These are phyloP conservation scores for Starmerella floris DNA, from an alignment of 805 yeast genomes.

Conservation along the genomic window DNA sequence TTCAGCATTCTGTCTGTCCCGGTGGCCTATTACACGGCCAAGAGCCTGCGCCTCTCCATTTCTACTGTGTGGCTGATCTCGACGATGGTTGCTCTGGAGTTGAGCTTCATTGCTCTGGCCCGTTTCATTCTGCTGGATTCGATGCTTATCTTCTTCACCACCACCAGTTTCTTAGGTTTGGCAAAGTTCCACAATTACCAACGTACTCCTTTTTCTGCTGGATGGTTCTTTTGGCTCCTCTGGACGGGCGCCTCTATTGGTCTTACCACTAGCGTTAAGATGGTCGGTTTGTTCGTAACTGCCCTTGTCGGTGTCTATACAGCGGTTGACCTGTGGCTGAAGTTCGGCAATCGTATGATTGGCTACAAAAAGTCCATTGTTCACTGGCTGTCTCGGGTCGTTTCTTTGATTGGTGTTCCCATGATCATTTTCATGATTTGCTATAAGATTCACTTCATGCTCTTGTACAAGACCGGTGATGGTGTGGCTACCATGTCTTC, in stretches of 20 bases:
- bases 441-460: slow-evolving; percentile 82
- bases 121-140: slow-evolving; percentile 87
- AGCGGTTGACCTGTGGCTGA: slow-evolving; percentile 66
- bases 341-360: slow-evolving; percentile 53
- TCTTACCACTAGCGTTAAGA: slow-evolving; percentile 87
- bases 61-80: slow-evolving; percentile 42
- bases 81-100: slow-evolving; percentile 63
- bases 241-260: slow-evolving; percentile 78
- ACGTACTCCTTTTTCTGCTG: slow-evolving; percentile 44
- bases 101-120: slow-evolving; percentile 75
- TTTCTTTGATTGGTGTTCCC: slow-evolving; percentile 64
- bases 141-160: slow-evolving; percentile 70
- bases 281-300: slow-evolving; percentile 90
- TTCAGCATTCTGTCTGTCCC: slow-evolving; percentile 70
- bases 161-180: slow-evolving; percentile 63
- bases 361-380: slow-evolving; percentile 50
- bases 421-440: slow-evolving; percentile 69
- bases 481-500: slow-evolving; percentile 94
- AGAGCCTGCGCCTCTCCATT: slow-evolving; percentile 68
- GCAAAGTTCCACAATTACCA: slow-evolving; percentile 66
- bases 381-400: slow-evolving; percentile 65
- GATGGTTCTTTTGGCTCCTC: slow-evolving; percentile 83
- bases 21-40: slow-evolving; percentile 66
- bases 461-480: slow-evolving; percentile 78
- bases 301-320: slow-evolving; percentile 81